These are phyloP conservation scores for Chalaropsis thielavioides DNA, from an alignment of 2,329 filamentous ascomycete genomes.

Conservation along the genomic window DNA sequence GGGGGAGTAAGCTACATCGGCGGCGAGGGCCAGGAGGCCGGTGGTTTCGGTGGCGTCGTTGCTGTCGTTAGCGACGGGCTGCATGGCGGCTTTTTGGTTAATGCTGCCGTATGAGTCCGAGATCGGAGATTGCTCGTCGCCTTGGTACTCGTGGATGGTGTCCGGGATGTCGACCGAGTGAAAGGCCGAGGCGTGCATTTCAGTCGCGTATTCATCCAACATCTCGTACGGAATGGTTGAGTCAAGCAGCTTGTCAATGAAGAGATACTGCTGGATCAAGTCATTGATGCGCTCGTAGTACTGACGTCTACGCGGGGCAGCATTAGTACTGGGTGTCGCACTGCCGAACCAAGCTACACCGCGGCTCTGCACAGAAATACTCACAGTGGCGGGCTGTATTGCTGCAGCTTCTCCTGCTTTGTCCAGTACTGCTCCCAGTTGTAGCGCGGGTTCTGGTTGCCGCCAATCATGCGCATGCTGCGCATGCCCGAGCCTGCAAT, in stretches of 20 bases:
- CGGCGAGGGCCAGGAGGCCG: slow-evolving; percentile 22
- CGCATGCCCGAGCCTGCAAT: slow-evolving; percentile 59
- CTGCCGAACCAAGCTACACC: too few relatives aligned
- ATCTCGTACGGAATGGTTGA: slow-evolving; percentile 85
- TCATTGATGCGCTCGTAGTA: slow-evolving; percentile 88
- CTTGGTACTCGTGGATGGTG: slow-evolving; percentile 53
- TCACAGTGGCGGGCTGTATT: slow-evolving; percentile 57
- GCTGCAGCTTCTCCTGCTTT: slow-evolving; percentile 57
- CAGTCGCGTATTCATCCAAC: slow-evolving; percentile 68
- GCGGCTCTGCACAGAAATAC: slow-evolving; percentile 13
- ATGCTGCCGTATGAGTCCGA: slow-evolving; percentile 22
- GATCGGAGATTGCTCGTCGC: slow-evolving; percentile 19
- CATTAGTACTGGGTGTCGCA: background rate
- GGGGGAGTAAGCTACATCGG: slow-evolving; percentile 20
- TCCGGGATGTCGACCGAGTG: slow-evolving; percentile 47
- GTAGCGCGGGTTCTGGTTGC: slow-evolving; percentile 74
- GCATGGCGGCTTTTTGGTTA: slow-evolving; percentile 20
- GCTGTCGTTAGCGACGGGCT: slow-evolving; percentile 24
- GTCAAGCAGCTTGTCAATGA: slow-evolving; percentile 81
- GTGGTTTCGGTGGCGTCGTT: slow-evolving; percentile 16
- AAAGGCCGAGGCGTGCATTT: slow-evolving; percentile 41
- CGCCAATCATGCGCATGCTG: slow-evolving; percentile 77
- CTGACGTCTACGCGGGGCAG: slow-evolving; percentile 39
- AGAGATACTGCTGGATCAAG: slow-evolving; percentile 80
- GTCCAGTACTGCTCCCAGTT: slow-evolving; percentile 71